A percentile compares a stretch with the other conserved stretches of the same genome.
These are phyloP conservation scores for Hamigera avellanea DNA, from an alignment of 495 filamentous ascomycete genomes.

Conservation along the genomic window DNA sequence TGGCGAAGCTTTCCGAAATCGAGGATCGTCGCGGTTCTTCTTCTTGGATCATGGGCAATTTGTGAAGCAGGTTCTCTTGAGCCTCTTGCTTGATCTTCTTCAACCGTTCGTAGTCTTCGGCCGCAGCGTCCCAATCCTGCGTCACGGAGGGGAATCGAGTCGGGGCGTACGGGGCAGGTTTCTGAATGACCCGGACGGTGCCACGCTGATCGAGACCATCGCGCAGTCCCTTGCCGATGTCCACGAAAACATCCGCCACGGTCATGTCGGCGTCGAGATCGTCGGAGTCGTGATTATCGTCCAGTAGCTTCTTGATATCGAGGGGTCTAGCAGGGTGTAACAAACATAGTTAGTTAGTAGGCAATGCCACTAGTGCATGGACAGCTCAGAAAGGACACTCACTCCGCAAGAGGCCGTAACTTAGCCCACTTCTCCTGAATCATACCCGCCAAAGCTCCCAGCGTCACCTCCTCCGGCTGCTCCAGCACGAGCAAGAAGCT, in stretches of 20 bases:
- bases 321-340: conserved; percentile 14
- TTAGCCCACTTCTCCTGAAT: conserved; percentile 27
- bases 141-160: conserved; percentile 23
- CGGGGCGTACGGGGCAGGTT: conserved; percentile 7
- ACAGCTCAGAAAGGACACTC: conserved; percentile 5
- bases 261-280: conserved; percentile 23
- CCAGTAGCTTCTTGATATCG: conserved; percentile 26
- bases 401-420: conserved; percentile 21
- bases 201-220: conserved; percentile 27
- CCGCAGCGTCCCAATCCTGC: conserved; percentile 22
- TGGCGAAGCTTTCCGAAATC: neutral
- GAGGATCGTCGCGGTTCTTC: conserved; percentile 2
- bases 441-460: conserved; percentile 19
- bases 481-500: conserved; percentile 20
- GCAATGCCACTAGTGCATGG: neutral
- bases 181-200: conserved; percentile 23
- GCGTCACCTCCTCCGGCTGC: conserved; percentile 18
- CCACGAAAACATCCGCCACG: conserved; percentile 28
- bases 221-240: conserved; percentile 19
- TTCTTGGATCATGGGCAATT: conserved; percentile 7
- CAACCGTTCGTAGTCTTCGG: conserved; percentile 6
- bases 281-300: conserved; percentile 20
- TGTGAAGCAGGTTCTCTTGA: conserved; percentile 2
- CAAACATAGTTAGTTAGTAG: conserved; percentile 2
- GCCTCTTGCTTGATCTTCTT: conserved; percentile 6